Evolutionary conservation across 2,329 filamentous ascomycete species (phyloP), one percentile per base, ranked within the genome.

Genomic region (Mariannaea elegans): DNA sequence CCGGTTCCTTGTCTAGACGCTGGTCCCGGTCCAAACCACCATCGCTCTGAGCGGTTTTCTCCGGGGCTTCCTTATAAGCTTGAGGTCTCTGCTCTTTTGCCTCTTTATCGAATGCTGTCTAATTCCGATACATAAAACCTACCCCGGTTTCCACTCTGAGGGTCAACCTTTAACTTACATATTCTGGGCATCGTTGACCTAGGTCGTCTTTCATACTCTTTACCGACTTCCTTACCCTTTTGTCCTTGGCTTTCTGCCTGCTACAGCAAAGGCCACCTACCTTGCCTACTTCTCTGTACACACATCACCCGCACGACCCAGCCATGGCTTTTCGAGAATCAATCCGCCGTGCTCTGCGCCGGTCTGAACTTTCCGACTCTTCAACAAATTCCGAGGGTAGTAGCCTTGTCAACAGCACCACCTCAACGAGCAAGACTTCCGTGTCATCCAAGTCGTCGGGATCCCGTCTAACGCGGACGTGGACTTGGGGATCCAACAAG

Each of bases 321-420:
- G 36, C 27, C 36, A 80, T 80, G 78, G 72, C 78, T 38, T 79
- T 80, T 51, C 75, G 78, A 58, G 77, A 80, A 42, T 75, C 76
- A 32, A 74, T 80, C 61, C 78, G 78, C 61, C 77, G 77, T 65
- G 77, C 69, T 34, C 63, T 78, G 66, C 78, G 76, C 73, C 49
- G 51, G 14, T 78, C 77, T 27, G 68, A 72, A 49, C 61, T 61
- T 51, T 67, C 67, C 56, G 65, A 65, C 60, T 69, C 73, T 36
- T 74, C 75, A 12, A 75, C 75, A 12, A 75, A 77, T 29, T 65
- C 72, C 29, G 71, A 73, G 12, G 72, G 69, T 63, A 69, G 70
- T 49, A 65, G 64, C 34, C 68, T 68, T 38, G 13, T 24, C 5
- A 16, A n/a, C 41, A 44, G 41, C 41, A 67, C 71, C 29, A 70